These are phyloP conservation scores for Microascus cirrosus DNA, from an alignment of 2,329 filamentous ascomycete genomes.

Conservation along the genomic window DNA sequence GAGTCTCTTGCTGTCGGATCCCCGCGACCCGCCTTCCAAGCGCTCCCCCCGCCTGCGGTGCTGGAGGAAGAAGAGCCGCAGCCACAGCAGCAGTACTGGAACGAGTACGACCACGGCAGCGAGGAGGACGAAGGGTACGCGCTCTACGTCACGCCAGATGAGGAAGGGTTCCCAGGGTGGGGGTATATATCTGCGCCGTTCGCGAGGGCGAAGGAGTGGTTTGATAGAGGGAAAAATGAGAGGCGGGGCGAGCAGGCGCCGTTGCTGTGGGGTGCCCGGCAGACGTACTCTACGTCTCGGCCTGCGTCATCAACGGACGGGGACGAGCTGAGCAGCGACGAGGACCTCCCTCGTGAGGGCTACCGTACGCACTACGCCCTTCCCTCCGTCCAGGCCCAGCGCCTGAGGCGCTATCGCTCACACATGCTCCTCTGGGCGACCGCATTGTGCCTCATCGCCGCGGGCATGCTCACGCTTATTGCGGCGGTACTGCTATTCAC, in stretches of 20 bases:
- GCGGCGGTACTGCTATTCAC: constrained; percentile 56
- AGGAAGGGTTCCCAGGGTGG: constrained; percentile 51
- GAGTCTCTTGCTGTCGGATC: constrained; percentile 14
- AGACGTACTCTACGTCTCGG: constrained; percentile 16
- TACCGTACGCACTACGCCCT: constrained; percentile 44
- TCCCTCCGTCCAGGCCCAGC: constrained; percentile 39
- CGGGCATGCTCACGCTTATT: constrained; percentile 53
- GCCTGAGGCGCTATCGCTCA: constrained; percentile 38
- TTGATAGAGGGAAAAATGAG: constrained; percentile 18
- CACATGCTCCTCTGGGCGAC: constrained; percentile 42
- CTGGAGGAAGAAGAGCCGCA: constrained; percentile 11
- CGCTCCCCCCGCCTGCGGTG: background rate
- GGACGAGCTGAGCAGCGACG: constrained; percentile 33
- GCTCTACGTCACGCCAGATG: constrained; percentile 65
- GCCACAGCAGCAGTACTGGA: constrained; percentile 54
- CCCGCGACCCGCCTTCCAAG: constrained; percentile 7
- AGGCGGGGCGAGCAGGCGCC: constrained; percentile 6
- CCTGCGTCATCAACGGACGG: constrained; percentile 5
- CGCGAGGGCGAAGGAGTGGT: constrained; percentile 40
- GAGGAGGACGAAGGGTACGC: constrained; percentile 57
- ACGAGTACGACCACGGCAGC: constrained; percentile 76
- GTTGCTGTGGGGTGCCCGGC: background rate
- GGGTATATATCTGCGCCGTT: constrained; percentile 42
- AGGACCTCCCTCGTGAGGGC: constrained; percentile 25
- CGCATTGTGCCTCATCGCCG: constrained; percentile 41